phyloP scores from a whole-genome alignment of 169 alveolate species.

The Plasmodium relictum region DNA sequence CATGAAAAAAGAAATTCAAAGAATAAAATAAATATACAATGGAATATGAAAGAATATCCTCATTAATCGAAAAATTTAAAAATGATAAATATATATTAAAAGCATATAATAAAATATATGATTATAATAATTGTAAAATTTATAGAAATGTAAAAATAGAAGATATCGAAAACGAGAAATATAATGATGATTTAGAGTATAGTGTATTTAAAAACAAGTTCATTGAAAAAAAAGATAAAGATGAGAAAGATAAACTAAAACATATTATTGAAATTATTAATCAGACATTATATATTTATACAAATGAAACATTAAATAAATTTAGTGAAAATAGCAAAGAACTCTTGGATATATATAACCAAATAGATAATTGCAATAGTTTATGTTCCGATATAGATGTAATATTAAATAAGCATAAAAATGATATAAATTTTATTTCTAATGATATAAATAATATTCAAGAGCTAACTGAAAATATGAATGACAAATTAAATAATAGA shows the following conservation, averaged over 20 bases:
- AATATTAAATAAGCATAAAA: slow-evolving; percentile 78
- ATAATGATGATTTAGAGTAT: background rate
- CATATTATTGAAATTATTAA: slow-evolving; percentile 46
- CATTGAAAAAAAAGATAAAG: background rate
- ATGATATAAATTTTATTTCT: slow-evolving; percentile 78
- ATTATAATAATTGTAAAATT: slow-evolving; percentile 28
- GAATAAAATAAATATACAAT: slow-evolving; percentile 1
- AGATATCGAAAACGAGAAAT: slow-evolving; percentile 23
- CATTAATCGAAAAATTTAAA: slow-evolving; percentile 18
- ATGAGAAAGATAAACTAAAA: background rate
- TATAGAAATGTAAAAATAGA: slow-evolving; percentile 24
- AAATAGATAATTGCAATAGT: slow-evolving; percentile 80
- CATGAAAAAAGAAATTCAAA: background rate
- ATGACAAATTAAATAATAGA: slow-evolving; percentile 80
- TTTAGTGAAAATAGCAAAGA: slow-evolving; percentile 78
- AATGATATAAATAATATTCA: slow-evolving; percentile 79
- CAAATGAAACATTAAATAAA: slow-evolving; percentile 76
- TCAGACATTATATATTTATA: slow-evolving; percentile 54
- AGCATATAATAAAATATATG: slow-evolving; percentile 27
- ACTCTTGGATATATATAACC: slow-evolving; percentile 65
- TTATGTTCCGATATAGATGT: slow-evolving; percentile 76
- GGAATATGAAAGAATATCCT: slow-evolving; percentile 22
- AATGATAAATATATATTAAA: slow-evolving; percentile 30
- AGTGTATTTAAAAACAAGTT: background rate
- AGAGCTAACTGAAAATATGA: slow-evolving; percentile 78